Percentiles rank a stretch among this genome's conserved stretches.
Evolutionary conservation across 2,329 filamentous ascomycete genomes (phyloP).

Genomic region (Paecilomyces sp.): DNA sequence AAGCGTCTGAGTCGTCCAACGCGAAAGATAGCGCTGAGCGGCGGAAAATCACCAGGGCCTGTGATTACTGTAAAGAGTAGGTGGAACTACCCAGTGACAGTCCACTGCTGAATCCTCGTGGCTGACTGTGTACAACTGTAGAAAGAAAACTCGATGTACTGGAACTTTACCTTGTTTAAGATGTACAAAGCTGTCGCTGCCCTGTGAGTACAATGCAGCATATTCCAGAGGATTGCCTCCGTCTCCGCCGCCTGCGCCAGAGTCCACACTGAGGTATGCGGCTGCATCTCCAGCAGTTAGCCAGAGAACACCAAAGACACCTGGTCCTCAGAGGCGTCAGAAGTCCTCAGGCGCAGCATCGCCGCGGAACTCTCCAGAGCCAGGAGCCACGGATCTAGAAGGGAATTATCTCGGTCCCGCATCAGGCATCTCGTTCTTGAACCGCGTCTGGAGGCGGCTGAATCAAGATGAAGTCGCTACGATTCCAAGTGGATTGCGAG

Average conservation of each 20-base stretch:
- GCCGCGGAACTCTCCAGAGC: conserved; percentile 37
- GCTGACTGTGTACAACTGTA: conserved; percentile 2
- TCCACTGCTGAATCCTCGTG: background rate
- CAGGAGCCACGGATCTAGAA: conserved; percentile 43
- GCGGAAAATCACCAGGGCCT: conserved; percentile 32
- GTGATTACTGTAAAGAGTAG: conserved; percentile 30
- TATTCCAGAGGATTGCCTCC: conserved; percentile 32
- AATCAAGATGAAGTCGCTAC: conserved; percentile 44
- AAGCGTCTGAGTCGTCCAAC: conserved; percentile 13
- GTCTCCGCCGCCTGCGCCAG: conserved; percentile 18
- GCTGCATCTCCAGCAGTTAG: conserved; percentile 3
- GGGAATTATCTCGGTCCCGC: conserved; percentile 52
- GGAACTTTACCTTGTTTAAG: conserved; percentile 29
- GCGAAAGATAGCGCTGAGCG: conserved; percentile 16
- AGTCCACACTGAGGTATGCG: conserved; percentile 8
- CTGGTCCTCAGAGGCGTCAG: background rate
- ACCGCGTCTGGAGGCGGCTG: conserved; percentile 62
- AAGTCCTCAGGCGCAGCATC: conserved; percentile 11
- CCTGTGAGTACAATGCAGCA: conserved; percentile 28
- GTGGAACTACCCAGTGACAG: background rate
- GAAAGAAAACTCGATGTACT: conserved; percentile 31
- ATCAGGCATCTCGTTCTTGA: conserved; percentile 48
- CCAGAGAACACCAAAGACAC: background rate
- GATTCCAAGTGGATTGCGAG: conserved; percentile 19
- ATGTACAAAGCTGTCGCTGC: conserved; percentile 24